These are phyloP conservation scores for Saturnispora bothae DNA, from an alignment of 805 yeast genomes.

Conservation along the genomic window DNA sequence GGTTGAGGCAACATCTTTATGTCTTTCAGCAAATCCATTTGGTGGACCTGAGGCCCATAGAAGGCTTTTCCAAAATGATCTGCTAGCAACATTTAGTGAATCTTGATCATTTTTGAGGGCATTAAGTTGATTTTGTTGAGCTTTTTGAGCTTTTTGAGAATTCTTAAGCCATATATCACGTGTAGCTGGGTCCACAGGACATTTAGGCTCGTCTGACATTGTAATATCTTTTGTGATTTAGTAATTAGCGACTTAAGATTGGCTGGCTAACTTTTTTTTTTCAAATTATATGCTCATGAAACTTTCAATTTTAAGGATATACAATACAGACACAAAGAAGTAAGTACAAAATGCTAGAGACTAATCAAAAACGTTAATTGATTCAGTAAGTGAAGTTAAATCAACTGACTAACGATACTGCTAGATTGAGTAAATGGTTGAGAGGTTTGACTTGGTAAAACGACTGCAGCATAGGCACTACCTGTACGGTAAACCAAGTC, in stretches of 20 bases:
- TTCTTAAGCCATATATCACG: conserved; percentile 47
- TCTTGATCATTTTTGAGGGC: neutral
- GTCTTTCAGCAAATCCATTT: neutral
- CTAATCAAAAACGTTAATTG: no score
- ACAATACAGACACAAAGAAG: no score
- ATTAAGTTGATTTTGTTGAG: conserved; percentile 7
- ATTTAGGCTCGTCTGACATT: conserved; percentile 26
- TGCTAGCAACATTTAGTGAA: conserved; percentile 1
- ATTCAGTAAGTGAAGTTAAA: no score
- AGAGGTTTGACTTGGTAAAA: conserved; percentile 10
- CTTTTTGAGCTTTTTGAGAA: conserved; percentile 16
- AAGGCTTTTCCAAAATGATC: conserved; percentile 14
- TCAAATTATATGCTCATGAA: no score
- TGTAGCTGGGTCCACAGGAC: conserved; percentile 64
- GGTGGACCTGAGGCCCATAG: conserved; percentile 16
- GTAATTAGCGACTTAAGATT: no score
- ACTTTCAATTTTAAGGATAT: no score
- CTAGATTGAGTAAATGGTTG: no score
- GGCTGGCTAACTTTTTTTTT: no score
- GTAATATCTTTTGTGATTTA: no score
- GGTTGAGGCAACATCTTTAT: no score
- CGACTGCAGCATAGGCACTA: conserved; percentile 7
- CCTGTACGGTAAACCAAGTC: conserved; percentile 5
- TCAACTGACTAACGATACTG: no score
- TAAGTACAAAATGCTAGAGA: no score